Evolutionary conservation across 2,329 filamentous ascomycete genomes (phyloP).

Genomic region (Monosporascus sp.): DNA sequence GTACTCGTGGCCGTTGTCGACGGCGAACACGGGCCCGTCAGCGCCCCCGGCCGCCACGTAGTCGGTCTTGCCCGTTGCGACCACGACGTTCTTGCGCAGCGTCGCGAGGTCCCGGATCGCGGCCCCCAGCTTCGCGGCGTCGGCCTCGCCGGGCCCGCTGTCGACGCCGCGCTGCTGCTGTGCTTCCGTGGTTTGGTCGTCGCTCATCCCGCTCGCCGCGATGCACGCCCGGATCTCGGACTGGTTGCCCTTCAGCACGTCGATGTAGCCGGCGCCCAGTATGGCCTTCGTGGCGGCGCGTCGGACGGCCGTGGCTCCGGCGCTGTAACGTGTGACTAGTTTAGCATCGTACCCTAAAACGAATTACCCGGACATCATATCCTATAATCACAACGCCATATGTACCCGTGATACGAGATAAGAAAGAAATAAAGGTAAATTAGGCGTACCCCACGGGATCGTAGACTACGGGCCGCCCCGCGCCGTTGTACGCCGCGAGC

Average conservation of each 20-base stretch:
- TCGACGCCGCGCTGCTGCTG: constrained; percentile 78
- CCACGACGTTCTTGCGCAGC: constrained; percentile 64
- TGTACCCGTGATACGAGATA: not conserved
- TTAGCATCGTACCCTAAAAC: too few species aligned
- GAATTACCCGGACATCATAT: not conserved
- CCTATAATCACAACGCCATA: not conserved
- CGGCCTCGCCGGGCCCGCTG: constrained; percentile 51
- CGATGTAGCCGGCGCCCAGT: constrained; percentile 68
- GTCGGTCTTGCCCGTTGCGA: constrained; percentile 79
- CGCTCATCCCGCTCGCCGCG: constrained; percentile 11
- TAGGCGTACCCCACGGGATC: constrained; percentile 74
- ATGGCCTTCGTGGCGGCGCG: constrained; percentile 66
- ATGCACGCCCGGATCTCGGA: constrained; percentile 79
- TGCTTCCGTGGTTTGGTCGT: constrained; percentile 8
- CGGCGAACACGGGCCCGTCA: constrained; percentile 44
- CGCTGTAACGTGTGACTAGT: constrained; percentile 33
- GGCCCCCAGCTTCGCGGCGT: constrained; percentile 47
- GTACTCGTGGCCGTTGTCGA: constrained; percentile 71
- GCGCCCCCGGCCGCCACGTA: constrained; percentile 68
- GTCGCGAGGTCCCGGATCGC: constrained; percentile 63
- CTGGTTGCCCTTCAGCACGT: constrained; percentile 92
- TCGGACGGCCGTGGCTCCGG: constrained; percentile 73
- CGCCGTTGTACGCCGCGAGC: constrained; percentile 73
- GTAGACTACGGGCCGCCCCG: constrained; percentile 69
- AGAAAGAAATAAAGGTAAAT: not conserved